phyloP scores from a whole-genome alignment of 2,329 filamentous ascomycete species.

The Colletotrichum abscissum region DNA sequence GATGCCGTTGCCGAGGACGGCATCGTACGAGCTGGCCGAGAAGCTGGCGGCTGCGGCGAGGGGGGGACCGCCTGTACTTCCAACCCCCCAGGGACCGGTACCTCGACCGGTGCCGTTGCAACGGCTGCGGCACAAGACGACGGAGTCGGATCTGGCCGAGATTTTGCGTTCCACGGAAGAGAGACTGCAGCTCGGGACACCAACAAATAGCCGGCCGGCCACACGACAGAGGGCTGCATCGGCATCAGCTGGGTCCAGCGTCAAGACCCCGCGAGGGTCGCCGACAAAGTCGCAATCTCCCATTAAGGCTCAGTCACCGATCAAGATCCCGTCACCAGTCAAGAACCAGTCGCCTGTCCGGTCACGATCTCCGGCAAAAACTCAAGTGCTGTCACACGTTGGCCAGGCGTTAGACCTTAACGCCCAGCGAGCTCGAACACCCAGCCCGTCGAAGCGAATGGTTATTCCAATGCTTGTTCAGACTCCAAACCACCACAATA shows the following conservation, averaged over 20 bases:
- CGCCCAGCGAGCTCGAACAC: slow-evolving; percentile 5
- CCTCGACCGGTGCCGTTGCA: slow-evolving; percentile 34
- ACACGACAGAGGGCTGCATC: slow-evolving; percentile 46
- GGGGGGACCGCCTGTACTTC: slow-evolving; percentile 23
- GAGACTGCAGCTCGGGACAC: slow-evolving; percentile 55
- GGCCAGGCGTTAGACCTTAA: neutral
- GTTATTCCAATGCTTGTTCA: neutral
- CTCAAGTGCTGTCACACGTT: neutral
- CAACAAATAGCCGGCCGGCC: slow-evolving; percentile 41
- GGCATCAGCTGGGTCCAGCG: slow-evolving; percentile 35
- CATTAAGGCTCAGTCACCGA: neutral
- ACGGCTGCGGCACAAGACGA: slow-evolving; percentile 44
- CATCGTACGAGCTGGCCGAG: slow-evolving; percentile 36
- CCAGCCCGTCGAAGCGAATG: slow-evolving; percentile 21
- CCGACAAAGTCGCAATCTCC: slow-evolving; percentile 15
- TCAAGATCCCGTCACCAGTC: slow-evolving; percentile 4
- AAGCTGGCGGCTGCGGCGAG: slow-evolving; percentile 34
- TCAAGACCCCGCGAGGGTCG: slow-evolving; percentile 22
- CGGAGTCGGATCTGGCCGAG: slow-evolving; percentile 61
- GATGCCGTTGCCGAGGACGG: slow-evolving; percentile 28
- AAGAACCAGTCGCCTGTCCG: neutral
- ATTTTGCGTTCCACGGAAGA: slow-evolving; percentile 66
- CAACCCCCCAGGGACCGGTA: slow-evolving; percentile 30
- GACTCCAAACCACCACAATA: slow-evolving; percentile 20
- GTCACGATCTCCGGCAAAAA: neutral